Base-by-base conservation (phyloP, 768 basidiomycete species). In the Brasilioporus rufonigricans region DNA sequence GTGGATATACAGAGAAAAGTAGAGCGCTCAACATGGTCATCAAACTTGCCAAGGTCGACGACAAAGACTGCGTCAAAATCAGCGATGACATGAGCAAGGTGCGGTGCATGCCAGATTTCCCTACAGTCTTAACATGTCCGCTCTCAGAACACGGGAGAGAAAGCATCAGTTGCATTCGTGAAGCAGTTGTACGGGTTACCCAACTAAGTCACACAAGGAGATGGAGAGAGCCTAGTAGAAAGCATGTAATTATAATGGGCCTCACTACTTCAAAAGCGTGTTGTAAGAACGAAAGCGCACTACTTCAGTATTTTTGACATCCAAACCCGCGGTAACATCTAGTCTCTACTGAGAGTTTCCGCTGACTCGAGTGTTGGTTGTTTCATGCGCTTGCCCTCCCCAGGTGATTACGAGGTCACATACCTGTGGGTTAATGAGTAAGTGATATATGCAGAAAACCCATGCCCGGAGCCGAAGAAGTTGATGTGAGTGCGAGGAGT, bases 1-100 rank as follows among this genome's bases (percentile, higher is more conserved):
- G 74, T 9, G 62, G 72, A 27, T 70, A 79, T 62, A 65, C 62
- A 68, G 80, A 82, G 65, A 83, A 82, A 71, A 92, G 89, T 73
- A 89, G 84, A 65, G 82, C 93, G 21, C 69, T 97, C 58, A 97
- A 96, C 65, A 98, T 98, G 66, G 96, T 99, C 46, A 94, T 98
- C 74, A 98, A 98, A 65, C 77, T 99, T 10, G 80, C 83, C 36
- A 79, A 82, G 43, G 86, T 97, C 13, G 77, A 91, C 63, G 81
- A 79, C 11, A 77, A 77, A 53, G 83, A 86, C 2, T 96, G 93
- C 60, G 83, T 98, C 61, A 98, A 99, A 73, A 84, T 99, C 62
- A 94, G 92, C 52, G 97, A 98, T 69, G 95, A 98, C 64, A 66
- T 87, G 51, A 86, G 77, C 10, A 99, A 98, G 83, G 87, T 84